Evolutionary conservation across 148 eudicot species (phyloP), one percentile per base, ranked within the genome.

Genomic region (Nepenthes mirabilis): DNA sequence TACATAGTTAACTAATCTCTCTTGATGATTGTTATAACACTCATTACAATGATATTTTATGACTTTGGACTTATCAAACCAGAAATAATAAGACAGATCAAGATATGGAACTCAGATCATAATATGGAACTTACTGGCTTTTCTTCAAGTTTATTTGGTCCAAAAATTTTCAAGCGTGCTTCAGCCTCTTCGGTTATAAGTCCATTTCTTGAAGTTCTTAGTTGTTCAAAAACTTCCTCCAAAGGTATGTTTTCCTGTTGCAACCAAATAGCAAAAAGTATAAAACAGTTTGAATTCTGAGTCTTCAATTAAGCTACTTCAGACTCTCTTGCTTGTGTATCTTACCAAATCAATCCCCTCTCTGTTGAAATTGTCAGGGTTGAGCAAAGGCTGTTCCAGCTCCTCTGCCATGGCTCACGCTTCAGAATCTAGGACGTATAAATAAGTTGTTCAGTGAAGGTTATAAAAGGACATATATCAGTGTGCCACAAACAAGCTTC

Each of bases 271-370:
- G 10, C 59, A 47, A 58, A 47, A 51, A 40, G 36, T 14, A 36
- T 23, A 57, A 62, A 49, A 54, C 33, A 5, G 45, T 60, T 37
- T 36, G 35, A 35, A 8, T 23, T 55, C n/a, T 45, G 64, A 13
- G 34, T 34, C 34, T 37, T 60, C 6, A 54, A 10, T 43, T 11
- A 3, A 58, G 33, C 1, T 5, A 37, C 11, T 56, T 33, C 3
- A 14, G 57, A 7, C 37, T 56, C 32, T 32, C 37, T 57, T 36
- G 47, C 52, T 9, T 54, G 52, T 2, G 14, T 4, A 35, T 23
- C 63, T 76, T 76, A 84, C 90, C 81, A 84, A 71, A 76, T 84
- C 90, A 72, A 84, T 74, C 57, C 80, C 83, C 14, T 84, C 86
- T 61, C 79, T 60, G 33, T 58, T 67, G 63, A 84, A 73, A 65